A percentile compares a stretch with the other conserved stretches of the same genome.
Conservation (phyloP, 1,139 yeast genomes). For the Geotrichum restrictum region DNA sequence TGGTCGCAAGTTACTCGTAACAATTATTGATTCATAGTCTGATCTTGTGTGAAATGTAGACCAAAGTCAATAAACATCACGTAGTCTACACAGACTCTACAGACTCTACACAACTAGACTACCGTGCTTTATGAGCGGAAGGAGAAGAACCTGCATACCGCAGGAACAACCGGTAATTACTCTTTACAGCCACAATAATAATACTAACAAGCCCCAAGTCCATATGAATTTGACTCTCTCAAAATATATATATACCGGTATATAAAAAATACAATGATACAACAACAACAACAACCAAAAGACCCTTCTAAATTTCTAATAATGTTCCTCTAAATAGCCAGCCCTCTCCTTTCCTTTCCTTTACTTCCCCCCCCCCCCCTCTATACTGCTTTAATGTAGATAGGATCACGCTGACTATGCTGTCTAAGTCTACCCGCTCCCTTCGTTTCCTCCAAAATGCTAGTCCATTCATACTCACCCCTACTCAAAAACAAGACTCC, state of each 20-base stretch:
- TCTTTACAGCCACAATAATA: not conserved
- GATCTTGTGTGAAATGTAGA: too few species aligned
- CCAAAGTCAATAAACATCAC: too few species aligned
- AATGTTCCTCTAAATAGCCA: too few species aligned
- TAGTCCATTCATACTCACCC: constrained; percentile 81
- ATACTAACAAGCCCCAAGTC: not conserved
- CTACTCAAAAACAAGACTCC: constrained; percentile 61
- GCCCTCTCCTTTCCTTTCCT: too few species aligned
- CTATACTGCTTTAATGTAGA: constrained; percentile 34
- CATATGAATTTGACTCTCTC: too few species aligned
- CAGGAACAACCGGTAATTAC: too few species aligned
- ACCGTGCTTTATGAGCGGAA: too few species aligned
- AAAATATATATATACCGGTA: not conserved
- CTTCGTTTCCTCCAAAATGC: constrained; percentile 50
- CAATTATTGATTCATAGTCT: too few species aligned
- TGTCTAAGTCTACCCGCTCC: constrained; percentile 27
- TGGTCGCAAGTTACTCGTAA: too few species aligned
- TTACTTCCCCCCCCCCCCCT: too few species aligned
- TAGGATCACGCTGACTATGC: constrained; percentile 38
- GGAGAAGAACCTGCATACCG: not conserved
- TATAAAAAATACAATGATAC: not conserved
- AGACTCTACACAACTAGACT: too few species aligned
- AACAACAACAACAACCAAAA: not conserved
- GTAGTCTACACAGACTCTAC: too few species aligned
- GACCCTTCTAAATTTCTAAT: not conserved